phyloP scores from a whole-genome alignment of 2,329 filamentous ascomycete genomes.

The Penicillium sp. region DNA sequence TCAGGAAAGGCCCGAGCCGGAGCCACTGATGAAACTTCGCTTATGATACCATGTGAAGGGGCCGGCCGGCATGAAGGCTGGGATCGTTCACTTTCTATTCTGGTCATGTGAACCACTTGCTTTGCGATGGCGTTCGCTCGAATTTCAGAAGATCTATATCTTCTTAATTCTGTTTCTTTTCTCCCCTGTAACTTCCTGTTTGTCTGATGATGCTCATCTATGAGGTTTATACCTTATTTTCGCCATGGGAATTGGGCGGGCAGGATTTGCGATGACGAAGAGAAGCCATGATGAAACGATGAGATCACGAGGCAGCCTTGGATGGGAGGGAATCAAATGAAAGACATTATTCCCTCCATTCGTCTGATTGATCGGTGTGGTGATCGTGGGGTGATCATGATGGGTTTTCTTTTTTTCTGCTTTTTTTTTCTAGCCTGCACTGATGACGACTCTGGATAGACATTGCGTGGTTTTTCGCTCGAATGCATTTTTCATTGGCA shows the following conservation, averaged over 20 bases:
- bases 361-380: not conserved
- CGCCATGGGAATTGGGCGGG: not conserved
- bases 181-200: conserved; percentile 9
- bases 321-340: conserved; percentile 2
- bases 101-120: conserved; percentile 20
- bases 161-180: conserved; percentile 13
- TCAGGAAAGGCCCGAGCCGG: conserved; percentile 21
- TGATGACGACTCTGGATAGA: conserved; percentile 27
- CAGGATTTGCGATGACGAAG: conserved; percentile 15
- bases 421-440: conserved; percentile 22
- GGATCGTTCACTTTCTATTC: conserved; percentile 23
- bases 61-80: conserved; percentile 8
- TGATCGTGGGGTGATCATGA: not conserved
- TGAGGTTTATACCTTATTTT: not conserved
- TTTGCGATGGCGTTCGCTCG: conserved; percentile 38
- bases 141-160: conserved; percentile 31
- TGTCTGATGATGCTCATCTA: not conserved
- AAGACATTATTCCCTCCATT: not conserved
- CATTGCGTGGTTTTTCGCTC: conserved; percentile 19
- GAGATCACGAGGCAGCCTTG: conserved; percentile 12
- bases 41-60: conserved; percentile 36
- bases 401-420: conserved; percentile 6
- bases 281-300: conserved; percentile 15
- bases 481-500: conserved; percentile 21
- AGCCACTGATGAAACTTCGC: conserved; percentile 32